Evolutionary conservation across 352 stramenopile species (phyloP), one percentile per base, ranked within the genome.

Genomic region (Phytophthora cajani): DNA sequence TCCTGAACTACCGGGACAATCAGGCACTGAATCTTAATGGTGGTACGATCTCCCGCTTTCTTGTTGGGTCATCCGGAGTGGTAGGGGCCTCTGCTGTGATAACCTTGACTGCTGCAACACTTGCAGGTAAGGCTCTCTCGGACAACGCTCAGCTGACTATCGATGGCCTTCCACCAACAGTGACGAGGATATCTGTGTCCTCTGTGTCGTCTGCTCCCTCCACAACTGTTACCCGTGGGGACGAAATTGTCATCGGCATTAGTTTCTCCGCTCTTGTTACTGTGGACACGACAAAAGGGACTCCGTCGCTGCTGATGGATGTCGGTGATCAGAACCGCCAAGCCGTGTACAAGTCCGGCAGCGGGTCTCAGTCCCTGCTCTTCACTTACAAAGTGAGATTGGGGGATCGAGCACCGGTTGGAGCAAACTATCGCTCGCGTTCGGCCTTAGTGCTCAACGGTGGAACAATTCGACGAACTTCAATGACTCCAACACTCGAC

Each of bases 371-470:
- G 4, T 79, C 77, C 0, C 59, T 95, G 5, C 36, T 79, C 14
- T 96, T 96, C 56, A 69, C 71, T 16, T 96, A 95, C 67, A 84
- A 62, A 0, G 87, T 92, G 17, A 77, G 59, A 36, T 69, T 94
- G 21, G 88, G 84, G 3, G 89, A 96, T 42, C 58, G n/a, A 38
- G 81, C 84, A 1, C 52, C 67, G 0, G 23, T 57, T 19, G 85
- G 80, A 32, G 53, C 90, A 14, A 85, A 92, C 40, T 95, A 94
- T 42, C 73, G 74, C 19, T 82, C 77, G 3, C 72, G 58, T 1
- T 77, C 54, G 0, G 76, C 89, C 12, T 33, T 95, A 19, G n/a
- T 79, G 17, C 67, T 93, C 9, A 93, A 94, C 44, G 79, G 79
- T n/a, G 86, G 69, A 38, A 78, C 59, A 21, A 94, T 96, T 42